Conservation (phyloP, 208 protist species). For the Novymonas esmeraldas region DNA sequence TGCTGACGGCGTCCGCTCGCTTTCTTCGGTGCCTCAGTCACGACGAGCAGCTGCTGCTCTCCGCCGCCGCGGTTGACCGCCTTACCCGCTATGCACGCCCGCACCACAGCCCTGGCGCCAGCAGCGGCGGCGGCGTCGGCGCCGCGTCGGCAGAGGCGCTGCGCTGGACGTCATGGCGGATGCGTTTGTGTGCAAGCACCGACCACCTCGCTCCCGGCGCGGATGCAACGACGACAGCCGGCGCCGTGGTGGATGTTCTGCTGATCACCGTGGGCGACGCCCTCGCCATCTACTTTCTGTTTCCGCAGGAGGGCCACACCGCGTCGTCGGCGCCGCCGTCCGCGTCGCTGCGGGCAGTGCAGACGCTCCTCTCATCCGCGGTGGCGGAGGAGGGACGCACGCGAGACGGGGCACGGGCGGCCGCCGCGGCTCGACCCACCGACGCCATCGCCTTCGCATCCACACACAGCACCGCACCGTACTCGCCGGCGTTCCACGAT, state of each 20-base stretch:
- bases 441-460: constrained; percentile 15
- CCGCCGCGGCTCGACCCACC: not conserved
- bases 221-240: not conserved
- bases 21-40: constrained; percentile 43
- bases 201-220: too few relatives aligned
- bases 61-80: constrained; percentile 55
- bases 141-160: constrained; percentile 14
- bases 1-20: constrained; percentile 48
- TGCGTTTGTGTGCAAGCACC: constrained; percentile 6
- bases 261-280: constrained; percentile 59
- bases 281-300: constrained; percentile 43
- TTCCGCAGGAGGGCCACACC: constrained; percentile 22
- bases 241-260: constrained; percentile 40
- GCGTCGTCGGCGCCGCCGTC: not conserved
- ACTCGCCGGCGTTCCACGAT: constrained; percentile 24
- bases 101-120: not conserved
- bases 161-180: constrained; percentile 23
- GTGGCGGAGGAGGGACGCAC: not conserved
- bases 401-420: not conserved
- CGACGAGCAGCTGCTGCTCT: constrained; percentile 41
- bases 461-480: constrained; percentile 29
- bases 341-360: constrained; percentile 12
- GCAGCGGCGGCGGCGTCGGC: not conserved
- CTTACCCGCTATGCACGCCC: constrained; percentile 28
- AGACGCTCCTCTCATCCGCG: constrained; percentile 9